Base-by-base conservation (phyloP, 176 grass and related monocot genomes). In the Phoenix dactylifera region DNA sequence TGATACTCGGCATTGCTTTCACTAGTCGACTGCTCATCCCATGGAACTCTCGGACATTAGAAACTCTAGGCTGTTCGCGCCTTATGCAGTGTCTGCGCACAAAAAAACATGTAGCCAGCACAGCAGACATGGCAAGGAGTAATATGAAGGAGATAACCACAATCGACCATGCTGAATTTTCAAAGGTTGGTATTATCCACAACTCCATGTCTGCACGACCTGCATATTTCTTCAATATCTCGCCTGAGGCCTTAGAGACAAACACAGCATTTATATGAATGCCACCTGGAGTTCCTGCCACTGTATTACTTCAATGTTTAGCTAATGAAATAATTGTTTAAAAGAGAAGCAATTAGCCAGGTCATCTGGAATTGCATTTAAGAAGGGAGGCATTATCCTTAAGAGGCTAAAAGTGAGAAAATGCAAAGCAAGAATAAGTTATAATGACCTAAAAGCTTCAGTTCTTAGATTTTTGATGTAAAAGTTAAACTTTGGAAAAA, bases 81-180 rank as follows among this genome's bases (percentile, higher is more conserved):
- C 80, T 77, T 76, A 96, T 77, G 26, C 59, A 72, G 77, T 96
- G 83, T 52, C 86, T 90, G 53, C 86, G 79, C 18, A 90, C 80
- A 66, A 90, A 96, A 65, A 87, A 96, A 24, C 86, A 96, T 3
- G 78, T 82, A 65, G 83, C 92, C 54, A 96, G 78, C 62, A 96
- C 78, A 72, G 86, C 80, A 54, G 86, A 90, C 80, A 90, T 87
- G 57, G 72, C 72, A 18, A 96, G 91, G 17, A 96, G 61, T 5
- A 83, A 96, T 81, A 96, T 85, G 72, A 96, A 90, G 1, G 91
- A 96, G 63, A 82, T 85, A 54, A 79, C 83, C 80, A 88, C 58
- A 63, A 90, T 82, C 0, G 80, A 96, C 83, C 91, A 96, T 14
- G 83, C 80, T 3, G 83, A 90, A 66, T 87, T 87, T 32, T 90